Evolutionary conservation across 2,329 filamentous ascomycete species (phyloP), one percentile per base, ranked within the genome.

Genomic region (Colletotrichum endophyticum): DNA sequence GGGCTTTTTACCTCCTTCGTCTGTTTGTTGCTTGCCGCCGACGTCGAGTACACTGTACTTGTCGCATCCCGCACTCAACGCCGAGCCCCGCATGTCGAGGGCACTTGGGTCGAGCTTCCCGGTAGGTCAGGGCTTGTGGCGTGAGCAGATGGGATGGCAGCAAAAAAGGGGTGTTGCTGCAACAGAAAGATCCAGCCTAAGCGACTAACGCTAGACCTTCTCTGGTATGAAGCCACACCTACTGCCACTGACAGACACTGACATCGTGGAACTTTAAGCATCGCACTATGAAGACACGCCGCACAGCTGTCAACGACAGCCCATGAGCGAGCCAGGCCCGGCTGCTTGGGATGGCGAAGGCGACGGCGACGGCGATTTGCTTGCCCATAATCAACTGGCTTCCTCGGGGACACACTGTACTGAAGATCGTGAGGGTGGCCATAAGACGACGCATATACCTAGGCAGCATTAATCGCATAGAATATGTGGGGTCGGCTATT

Each of bases 61-160:
- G 22, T 27, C n/a, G 57, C 22, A n/a, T 6, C 12, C 13, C n/a
- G 28, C 13, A 22, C 22, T n/a, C 34, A 22, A 34, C 57, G 30
- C 66, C 67, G 32, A 32, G 27, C 19, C 19, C 30, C 36, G 28
- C 25, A 44, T 19, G 63, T 64, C 59, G n/a, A 59, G 15, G 63
- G 25, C 36, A 71, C 36, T 64, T 71, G 28, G 57, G 39, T n/a
- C 16, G 30, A 68, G 63, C 70, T 73, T 64, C n/a, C 53, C 32
- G 66, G 39, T 44, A 28, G 25, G 61, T 73, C 73, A 73, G 64
- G 63, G 70, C 70, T 68, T 57, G 30, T 68, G 64, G 73, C 63
- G 70, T 68, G 70, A 64, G 63, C 39, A 28, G 57, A 74, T 75
- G 70, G 71, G 74, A 76, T 76, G 74, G 66, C 75, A 75, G 75